phyloP scores from a whole-genome alignment of 345 rosid genomes.

The Gossypium arboreum region DNA sequence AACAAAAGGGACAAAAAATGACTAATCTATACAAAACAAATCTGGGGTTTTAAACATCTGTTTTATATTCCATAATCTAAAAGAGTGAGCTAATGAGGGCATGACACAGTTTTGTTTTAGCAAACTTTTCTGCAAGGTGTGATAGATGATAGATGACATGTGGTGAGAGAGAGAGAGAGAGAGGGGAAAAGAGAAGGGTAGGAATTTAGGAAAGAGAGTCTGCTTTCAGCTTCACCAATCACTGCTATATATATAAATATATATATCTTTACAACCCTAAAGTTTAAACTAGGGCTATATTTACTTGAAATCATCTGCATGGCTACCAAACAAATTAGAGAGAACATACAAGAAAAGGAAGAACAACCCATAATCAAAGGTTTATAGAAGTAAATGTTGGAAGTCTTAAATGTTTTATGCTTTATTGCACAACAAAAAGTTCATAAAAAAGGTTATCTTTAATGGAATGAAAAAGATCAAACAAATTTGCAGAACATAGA shows the following conservation, averaged over 20 bases:
- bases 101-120: slow-evolving; percentile 24
- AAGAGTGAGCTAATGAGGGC: slow-evolving; percentile 24
- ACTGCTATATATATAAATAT: not conserved
- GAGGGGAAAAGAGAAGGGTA: not conserved
- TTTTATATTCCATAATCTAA: not conserved
- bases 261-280: slow-evolving; percentile 18
- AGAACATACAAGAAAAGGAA: not conserved
- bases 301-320: not conserved
- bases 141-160: slow-evolving; percentile 7
- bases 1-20: not conserved
- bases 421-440: not conserved
- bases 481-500: not conserved
- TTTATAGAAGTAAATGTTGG: not conserved
- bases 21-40: not conserved
- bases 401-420: too few species aligned
- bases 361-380: not conserved
- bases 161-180: not conserved
- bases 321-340: not conserved
- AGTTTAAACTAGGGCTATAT: not conserved
- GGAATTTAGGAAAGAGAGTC: not conserved
- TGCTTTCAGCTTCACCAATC: too few species aligned
- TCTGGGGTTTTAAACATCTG: not conserved
- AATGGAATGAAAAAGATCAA: not conserved
- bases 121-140: slow-evolving; percentile 7
- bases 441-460: not conserved